A percentile compares a stretch with the other conserved stretches of the same genome.
Conservation (phyloP, 2,329 filamentous ascomycete genomes). For the Sphaerulina vaccinii region DNA sequence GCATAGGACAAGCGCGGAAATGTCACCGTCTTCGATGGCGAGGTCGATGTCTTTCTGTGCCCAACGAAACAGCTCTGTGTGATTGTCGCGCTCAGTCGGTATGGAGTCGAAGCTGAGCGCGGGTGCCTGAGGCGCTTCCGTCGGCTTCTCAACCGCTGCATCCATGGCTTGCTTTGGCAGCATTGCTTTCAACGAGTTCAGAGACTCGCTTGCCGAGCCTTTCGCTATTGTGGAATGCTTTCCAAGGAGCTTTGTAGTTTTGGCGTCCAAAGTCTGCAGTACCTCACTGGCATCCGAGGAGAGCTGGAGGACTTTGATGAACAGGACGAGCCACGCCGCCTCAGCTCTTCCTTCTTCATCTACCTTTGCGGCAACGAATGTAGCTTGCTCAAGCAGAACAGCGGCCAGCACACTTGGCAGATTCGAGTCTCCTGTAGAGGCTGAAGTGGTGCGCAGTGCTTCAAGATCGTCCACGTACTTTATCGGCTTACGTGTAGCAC, state of each 20-base stretch:
- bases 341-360: slow-evolving; percentile 14
- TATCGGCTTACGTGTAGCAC: slow-evolving; percentile 73
- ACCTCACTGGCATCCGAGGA: slow-evolving; percentile 12
- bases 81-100: slow-evolving; percentile 44
- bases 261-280: slow-evolving; percentile 5
- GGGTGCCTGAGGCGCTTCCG: neutral
- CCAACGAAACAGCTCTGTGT: slow-evolving; percentile 60
- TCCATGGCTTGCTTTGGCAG: neutral
- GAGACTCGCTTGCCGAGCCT: neutral
- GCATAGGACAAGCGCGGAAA: slow-evolving; percentile 68
- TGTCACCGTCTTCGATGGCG: slow-evolving; percentile 73
- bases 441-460: slow-evolving; percentile 39
- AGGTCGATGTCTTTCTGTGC: slow-evolving; percentile 73
- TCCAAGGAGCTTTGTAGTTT: slow-evolving; percentile 3
- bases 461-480: slow-evolving; percentile 76
- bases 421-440: slow-evolving; percentile 21
- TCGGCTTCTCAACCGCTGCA: neutral
- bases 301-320: slow-evolving; percentile 22
- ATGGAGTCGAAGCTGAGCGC: slow-evolving; percentile 37
- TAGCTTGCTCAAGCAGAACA: slow-evolving; percentile 73
- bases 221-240: slow-evolving; percentile 1
- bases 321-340: slow-evolving; percentile 25
- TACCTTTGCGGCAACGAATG: slow-evolving; percentile 49
- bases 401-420: slow-evolving; percentile 65
- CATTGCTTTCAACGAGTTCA: neutral